Percentiles rank a stretch among this genome's conserved stretches.
Conservation (phyloP, 768 basidiomycete species). For the Pleurotus ostreatus region DNA sequence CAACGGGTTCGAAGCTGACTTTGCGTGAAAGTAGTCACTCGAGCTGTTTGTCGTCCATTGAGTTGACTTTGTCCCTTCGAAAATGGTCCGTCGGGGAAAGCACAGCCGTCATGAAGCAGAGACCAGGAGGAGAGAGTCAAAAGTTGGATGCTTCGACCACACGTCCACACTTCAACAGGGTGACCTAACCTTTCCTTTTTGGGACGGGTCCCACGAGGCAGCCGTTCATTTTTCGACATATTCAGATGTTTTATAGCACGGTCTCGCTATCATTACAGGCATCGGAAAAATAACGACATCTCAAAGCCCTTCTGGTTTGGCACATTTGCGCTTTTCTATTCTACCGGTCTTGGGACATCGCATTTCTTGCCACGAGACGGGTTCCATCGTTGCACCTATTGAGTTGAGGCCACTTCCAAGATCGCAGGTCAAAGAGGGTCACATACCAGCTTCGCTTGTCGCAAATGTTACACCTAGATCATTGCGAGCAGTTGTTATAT, state of each 20-base stretch:
- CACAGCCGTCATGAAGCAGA: slow-evolving; percentile 54
- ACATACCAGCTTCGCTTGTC: slow-evolving; percentile 76
- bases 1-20: background rate
- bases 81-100: slow-evolving; percentile 57
- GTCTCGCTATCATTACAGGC: no score
- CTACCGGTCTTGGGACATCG: slow-evolving; percentile 78
- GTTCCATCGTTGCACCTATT: slow-evolving; percentile 76
- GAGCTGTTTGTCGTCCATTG: slow-evolving; percentile 62
- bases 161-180: background rate
- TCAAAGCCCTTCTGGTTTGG: slow-evolving; percentile 71
- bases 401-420: background rate
- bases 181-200: background rate
- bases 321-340: slow-evolving; percentile 81
- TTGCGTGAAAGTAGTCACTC: slow-evolving; percentile 35
- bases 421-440: background rate
- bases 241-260: no score
- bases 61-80: slow-evolving; percentile 56
- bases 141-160: slow-evolving; percentile 1
- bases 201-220: background rate
- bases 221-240: no score
- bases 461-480: slow-evolving; percentile 91
- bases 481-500: slow-evolving; percentile 86
- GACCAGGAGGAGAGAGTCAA: slow-evolving; percentile 6
- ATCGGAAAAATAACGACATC: background rate
- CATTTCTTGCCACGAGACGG: slow-evolving; percentile 91